Evolutionary conservation across 768 basidiomycete species (phyloP), one percentile per base, ranked within the genome.

Genomic region (Neoboletus magnificus): DNA sequence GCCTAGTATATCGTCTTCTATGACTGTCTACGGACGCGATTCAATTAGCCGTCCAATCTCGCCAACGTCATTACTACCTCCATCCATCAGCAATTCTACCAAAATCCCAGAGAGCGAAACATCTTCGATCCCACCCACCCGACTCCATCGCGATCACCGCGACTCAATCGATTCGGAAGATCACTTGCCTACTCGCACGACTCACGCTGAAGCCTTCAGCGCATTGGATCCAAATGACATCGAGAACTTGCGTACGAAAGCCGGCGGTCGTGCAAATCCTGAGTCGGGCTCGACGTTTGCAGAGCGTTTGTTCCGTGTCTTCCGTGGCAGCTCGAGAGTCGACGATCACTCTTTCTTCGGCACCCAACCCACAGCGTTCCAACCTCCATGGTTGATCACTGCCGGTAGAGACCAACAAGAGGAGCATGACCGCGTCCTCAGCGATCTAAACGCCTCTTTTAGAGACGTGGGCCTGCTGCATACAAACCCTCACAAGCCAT

Each of bases 401-500:
- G 80, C 83, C 9, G 79, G 84, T 3, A 80, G 87, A 42, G 77
- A 78, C 43, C 80, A 82, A 66, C 82, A 84, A 54, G 89, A 91
- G 65, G 82, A 84, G 56, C 80, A 83, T 13, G 82, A 85, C 62
- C 80, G 82, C 47, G 82, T 86, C 27, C 82, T 90, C 50, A 80
- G 82, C 52, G 86, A 84, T 59, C 71, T 93, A 27, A 85, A 85
- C 57, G 79, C 80, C 56, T 89, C 88, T 4, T 92, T 93, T 74
- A 83, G 84, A 68, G 88, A 87, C 50, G 90, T 91, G 25, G 90
- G 90, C 5, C 68, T 93, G 16, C 69, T 92, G 18, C 89, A 89
- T 18, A 79, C 85, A 2, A 77, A 70, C 15, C 73, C 72, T 30
- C 73, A 71, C 54, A 74, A 70, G 55, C 60, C 69, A 12, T 60